Percentiles rank a stretch among this genome's conserved stretches.
Evolutionary conservation across 2,329 filamentous ascomycete species (phyloP).

Genomic region (Tothia fuscella): DNA sequence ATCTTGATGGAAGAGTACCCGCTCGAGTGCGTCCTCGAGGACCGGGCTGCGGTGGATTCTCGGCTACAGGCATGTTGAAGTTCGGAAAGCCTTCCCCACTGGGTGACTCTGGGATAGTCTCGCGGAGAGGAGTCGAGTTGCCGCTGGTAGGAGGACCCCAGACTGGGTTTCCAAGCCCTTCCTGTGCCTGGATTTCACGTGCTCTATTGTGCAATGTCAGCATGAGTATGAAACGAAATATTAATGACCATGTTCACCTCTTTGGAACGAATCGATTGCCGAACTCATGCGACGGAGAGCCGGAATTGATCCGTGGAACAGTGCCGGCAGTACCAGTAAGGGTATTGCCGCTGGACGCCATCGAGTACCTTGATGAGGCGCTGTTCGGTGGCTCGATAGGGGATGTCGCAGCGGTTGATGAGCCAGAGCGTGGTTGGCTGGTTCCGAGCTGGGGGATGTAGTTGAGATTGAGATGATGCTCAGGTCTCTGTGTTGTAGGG

Average conservation of each 20-base stretch:
- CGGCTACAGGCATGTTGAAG: constrained; percentile 55
- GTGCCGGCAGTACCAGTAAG: neutral
- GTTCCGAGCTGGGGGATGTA: constrained; percentile 59
- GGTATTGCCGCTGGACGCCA: constrained; percentile 46
- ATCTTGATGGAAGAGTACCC: constrained; percentile 90
- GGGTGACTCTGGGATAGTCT: constrained; percentile 94
- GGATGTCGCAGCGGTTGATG: constrained; percentile 69
- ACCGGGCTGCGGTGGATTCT: constrained; percentile 37
- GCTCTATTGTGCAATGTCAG: constrained; percentile 44
- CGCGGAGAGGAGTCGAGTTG: constrained; percentile 87
- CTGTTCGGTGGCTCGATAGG: constrained; percentile 61
- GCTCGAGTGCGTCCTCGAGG: constrained; percentile 72
- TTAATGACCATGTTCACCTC: constrained; percentile 50
- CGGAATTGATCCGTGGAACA: constrained; percentile 60
- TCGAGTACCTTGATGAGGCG: constrained; percentile 53
- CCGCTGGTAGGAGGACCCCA: constrained; percentile 96
- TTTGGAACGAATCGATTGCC: constrained; percentile 75
- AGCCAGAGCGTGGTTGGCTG: constrained; percentile 59
- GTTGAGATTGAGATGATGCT: constrained; percentile 68
- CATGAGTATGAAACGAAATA: constrained; percentile 11
- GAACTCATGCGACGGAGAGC: constrained; percentile 92
- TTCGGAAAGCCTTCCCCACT: constrained; percentile 88
- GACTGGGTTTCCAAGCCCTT: constrained; percentile 61
- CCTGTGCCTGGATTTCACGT: constrained; percentile 92
- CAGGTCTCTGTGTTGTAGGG: constrained; percentile 58